Percentiles rank a stretch among this genome's conserved stretches.
Evolutionary conservation across 768 basidiomycete species (phyloP).

Genomic region (Russula earlei): DNA sequence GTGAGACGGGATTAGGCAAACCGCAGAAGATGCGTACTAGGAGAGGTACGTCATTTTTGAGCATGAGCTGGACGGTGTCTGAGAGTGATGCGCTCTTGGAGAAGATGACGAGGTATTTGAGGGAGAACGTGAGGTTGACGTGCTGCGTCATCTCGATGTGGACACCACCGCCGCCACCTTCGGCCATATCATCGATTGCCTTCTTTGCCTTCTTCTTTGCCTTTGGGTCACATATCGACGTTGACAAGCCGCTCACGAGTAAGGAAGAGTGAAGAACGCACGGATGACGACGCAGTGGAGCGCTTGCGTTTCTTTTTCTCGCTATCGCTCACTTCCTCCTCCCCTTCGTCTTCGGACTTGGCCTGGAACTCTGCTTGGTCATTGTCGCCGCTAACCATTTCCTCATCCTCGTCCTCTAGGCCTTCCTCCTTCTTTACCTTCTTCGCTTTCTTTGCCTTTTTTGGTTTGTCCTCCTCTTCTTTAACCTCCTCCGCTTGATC

Average conservation of each 20-base stretch:
- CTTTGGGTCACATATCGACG: conserved; percentile 27
- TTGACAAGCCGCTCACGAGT: background rate
- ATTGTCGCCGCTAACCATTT: conserved; percentile 43
- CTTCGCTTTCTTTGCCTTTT: conserved; percentile 32
- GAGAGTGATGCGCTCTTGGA: conserved; percentile 77
- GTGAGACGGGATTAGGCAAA: background rate
- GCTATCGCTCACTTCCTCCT: conserved; percentile 33
- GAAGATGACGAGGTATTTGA: conserved; percentile 97
- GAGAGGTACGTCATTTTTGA: conserved; percentile 88
- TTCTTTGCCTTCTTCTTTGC: conserved; percentile 39
- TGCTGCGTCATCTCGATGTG: conserved; percentile 81
- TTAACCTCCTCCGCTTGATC: conserved; percentile 28
- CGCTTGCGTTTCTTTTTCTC: conserved; percentile 61
- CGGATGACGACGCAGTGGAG: conserved; percentile 35
- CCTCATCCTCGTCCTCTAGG: conserved; percentile 28
- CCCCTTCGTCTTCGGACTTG: conserved; percentile 27
- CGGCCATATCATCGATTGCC: conserved; percentile 37
- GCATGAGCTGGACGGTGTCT: conserved; percentile 67
- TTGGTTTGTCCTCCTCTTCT: conserved; percentile 36
- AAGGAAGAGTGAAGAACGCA: conserved; percentile 16
- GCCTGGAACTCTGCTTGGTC: conserved; percentile 35
- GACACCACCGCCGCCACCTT: conserved; percentile 47
- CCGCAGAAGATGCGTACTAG: conserved; percentile 41
- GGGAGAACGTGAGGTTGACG: conserved; percentile 86
- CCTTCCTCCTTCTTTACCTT: conserved; percentile 39